Evolutionary conservation across 2,329 filamentous ascomycete genomes (phyloP).

Genomic region (Exophiala phaeomuriformis): DNA sequence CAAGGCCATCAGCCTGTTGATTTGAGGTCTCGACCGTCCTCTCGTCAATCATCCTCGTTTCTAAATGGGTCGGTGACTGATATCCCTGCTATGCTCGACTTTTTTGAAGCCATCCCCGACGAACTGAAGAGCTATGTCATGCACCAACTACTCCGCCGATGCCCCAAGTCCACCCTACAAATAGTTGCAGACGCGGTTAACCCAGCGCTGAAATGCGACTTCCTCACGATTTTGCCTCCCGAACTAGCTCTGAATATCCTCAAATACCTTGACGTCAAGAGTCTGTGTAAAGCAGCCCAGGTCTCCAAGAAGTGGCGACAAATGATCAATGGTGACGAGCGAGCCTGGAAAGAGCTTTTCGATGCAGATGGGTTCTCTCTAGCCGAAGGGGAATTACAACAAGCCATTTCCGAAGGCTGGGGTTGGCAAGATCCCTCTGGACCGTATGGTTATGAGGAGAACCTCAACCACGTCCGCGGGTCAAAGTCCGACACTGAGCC

Average conservation of each 20-base stretch:
- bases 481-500: conserved; percentile 36
- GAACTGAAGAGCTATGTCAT: conserved; percentile 94
- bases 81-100: conserved; percentile 77
- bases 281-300: conserved; percentile 81
- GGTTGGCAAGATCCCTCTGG: conserved; percentile 89
- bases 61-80: conserved; percentile 54
- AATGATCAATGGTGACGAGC: conserved; percentile 86
- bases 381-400: conserved; percentile 72
- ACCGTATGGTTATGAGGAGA: conserved; percentile 66
- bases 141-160: conserved; percentile 87
- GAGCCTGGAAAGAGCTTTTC: conserved; percentile 88
- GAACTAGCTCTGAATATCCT: conserved; percentile 85
- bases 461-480: conserved; percentile 55
- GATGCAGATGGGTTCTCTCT: conserved; percentile 75
- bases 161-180: conserved; percentile 78
- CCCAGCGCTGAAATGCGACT: conserved; percentile 89
- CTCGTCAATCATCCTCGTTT: conserved; percentile 21
- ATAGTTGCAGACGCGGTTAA: conserved; percentile 87
- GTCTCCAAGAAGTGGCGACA: conserved; percentile 92
- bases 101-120: conserved; percentile 82
- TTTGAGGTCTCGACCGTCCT: not conserved
- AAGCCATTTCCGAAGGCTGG: conserved; percentile 86
- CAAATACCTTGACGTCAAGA: conserved; percentile 74
- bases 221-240: conserved; percentile 71
- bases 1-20: not conserved